Percentiles rank a stretch among this genome's conserved stretches.
Conservation (phyloP, 2,329 filamentous ascomycete species). For the Fusarium sp. region DNA sequence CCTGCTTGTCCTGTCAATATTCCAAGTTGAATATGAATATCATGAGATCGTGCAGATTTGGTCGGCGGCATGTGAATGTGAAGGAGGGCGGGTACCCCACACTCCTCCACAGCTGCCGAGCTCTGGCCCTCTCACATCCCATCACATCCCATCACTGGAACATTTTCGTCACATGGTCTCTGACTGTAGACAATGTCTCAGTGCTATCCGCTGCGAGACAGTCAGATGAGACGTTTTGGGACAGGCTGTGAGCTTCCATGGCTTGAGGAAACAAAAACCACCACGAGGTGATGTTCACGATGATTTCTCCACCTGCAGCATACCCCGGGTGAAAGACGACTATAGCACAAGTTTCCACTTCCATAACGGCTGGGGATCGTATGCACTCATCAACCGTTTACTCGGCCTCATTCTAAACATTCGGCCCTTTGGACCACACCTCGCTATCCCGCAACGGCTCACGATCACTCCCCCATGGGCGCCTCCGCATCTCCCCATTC, state of each 20-base stretch:
- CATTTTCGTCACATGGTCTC: not conserved
- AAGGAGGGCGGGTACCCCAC: conserved; percentile 5
- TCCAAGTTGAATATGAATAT: conserved; percentile 4
- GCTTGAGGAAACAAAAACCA: not conserved
- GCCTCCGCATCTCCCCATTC: conserved; percentile 34
- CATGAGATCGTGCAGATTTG: conserved; percentile 7
- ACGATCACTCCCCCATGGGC: conserved; percentile 17
- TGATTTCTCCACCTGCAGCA: not conserved
- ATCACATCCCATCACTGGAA: not conserved
- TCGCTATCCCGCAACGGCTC: conserved; percentile 36
- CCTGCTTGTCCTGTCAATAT: conserved; percentile 5
- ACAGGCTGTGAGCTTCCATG: not conserved
- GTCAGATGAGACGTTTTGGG: not conserved
- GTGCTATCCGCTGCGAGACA: not conserved
- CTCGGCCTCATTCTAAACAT: conserved; percentile 39
- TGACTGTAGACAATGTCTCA: not conserved
- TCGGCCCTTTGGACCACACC: conserved; percentile 44
- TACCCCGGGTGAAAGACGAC: conserved; percentile 14
- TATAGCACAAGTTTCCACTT: conserved; percentile 1
- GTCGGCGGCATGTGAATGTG: conserved; percentile 15
- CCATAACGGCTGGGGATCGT: conserved; percentile 13
- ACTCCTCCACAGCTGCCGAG: not conserved
- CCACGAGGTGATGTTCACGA: not conserved
- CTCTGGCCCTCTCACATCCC: not conserved
- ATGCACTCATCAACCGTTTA: conserved; percentile 5